Evolutionary conservation across 129 eudicot genomes (phyloP).

Genomic region (Calendula officinalis): DNA sequence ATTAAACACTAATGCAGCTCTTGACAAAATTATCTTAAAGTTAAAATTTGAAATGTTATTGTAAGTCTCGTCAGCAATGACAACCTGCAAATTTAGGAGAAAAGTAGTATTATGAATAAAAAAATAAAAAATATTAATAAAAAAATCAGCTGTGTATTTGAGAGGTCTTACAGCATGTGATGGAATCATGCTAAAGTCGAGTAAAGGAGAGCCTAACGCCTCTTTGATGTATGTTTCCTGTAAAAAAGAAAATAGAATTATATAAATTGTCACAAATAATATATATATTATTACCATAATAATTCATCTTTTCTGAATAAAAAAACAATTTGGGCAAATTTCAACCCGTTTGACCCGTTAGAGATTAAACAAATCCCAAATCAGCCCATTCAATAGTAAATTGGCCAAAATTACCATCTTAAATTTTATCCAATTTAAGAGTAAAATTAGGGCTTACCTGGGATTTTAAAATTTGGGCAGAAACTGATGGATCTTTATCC

Average conservation of each 20-base stretch:
- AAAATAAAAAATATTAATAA: neutral
- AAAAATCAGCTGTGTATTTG: neutral
- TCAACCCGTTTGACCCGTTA: no score
- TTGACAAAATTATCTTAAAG: slow-evolving; percentile 55
- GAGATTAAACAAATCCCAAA: no score
- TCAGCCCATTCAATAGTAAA: neutral
- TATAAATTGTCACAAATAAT: neutral
- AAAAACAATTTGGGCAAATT: neutral
- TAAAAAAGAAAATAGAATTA: neutral
- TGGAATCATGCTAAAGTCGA: slow-evolving; percentile 47
- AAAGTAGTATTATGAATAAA: neutral
- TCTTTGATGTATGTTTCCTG: slow-evolving; percentile 69
- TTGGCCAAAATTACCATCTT: no score
- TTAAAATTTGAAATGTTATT: slow-evolving; percentile 47
- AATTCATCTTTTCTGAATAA: no score
- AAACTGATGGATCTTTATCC: slow-evolving; percentile 47
- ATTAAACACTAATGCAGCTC: slow-evolving; percentile 61
- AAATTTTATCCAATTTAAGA: neutral
- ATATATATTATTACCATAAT: no score
- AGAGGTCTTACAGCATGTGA: slow-evolving; percentile 54
- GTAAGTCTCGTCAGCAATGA: slow-evolving; percentile 62
- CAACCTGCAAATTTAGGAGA: slow-evolving; percentile 39
- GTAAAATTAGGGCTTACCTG: slow-evolving; percentile 37
- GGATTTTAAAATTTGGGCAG: slow-evolving; percentile 52
- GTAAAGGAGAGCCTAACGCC: slow-evolving; percentile 66